phyloP scores from a whole-genome alignment of 179 eudicot species.

The Spergularia azorica region DNA sequence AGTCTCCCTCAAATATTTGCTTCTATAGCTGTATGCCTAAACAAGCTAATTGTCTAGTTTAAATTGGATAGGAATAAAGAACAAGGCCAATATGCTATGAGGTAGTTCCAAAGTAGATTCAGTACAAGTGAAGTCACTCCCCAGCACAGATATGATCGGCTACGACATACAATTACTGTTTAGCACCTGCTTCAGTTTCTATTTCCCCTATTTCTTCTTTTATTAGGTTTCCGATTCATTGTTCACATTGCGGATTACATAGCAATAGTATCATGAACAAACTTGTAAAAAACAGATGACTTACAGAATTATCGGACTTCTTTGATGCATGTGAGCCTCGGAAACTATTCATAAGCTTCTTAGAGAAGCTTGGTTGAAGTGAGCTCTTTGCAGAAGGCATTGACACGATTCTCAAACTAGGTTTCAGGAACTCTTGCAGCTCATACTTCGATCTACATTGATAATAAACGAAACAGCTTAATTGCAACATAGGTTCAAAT shows the following conservation, averaged over 20 bases:
- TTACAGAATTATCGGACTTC: slow-evolving; percentile 36
- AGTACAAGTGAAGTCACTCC: neutral
- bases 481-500: neutral
- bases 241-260: slow-evolving; percentile 4
- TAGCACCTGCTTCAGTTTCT: neutral
- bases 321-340: slow-evolving; percentile 55
- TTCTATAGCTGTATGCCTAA: neutral
- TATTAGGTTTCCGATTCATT: neutral
- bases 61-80: neutral
- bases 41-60: neutral
- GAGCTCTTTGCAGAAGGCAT: slow-evolving; percentile 36
- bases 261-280: neutral
- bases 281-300: slow-evolving; percentile 6
- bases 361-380: slow-evolving; percentile 57
- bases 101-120: neutral
- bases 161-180: neutral
- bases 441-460: slow-evolving; percentile 85
- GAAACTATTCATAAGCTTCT: slow-evolving; percentile 48
- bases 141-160: neutral
- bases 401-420: slow-evolving; percentile 81
- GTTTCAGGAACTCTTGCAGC: slow-evolving; percentile 86
- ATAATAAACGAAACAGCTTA: neutral
- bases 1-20: neutral
- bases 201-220: neutral
- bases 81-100: neutral